Evolutionary conservation across 2,329 filamentous ascomycete species (phyloP).

Genomic region (Nigrograna mackinnonii): DNA sequence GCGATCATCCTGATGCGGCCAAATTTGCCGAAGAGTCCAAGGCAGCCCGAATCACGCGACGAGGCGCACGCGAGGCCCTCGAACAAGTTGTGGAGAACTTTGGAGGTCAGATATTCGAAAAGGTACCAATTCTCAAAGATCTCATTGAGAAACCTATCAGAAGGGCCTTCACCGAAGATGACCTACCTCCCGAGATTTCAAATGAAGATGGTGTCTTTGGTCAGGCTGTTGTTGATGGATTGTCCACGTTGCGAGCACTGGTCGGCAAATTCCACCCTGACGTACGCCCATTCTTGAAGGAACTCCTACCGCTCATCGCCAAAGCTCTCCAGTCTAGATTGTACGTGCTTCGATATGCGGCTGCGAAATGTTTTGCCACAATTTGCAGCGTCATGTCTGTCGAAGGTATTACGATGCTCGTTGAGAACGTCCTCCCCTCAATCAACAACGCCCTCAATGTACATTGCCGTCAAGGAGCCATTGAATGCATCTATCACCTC

Average conservation of each 20-base stretch:
- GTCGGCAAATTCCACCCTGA: conserved; percentile 83
- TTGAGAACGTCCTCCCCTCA: conserved; percentile 88
- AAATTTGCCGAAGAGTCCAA: conserved; percentile 89
- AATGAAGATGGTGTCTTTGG: conserved; percentile 77
- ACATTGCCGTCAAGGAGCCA: conserved; percentile 86
- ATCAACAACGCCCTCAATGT: conserved; percentile 91
- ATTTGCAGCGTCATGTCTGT: conserved; percentile 96
- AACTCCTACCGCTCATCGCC: conserved; percentile 82
- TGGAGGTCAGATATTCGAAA: conserved; percentile 75
- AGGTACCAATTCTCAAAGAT: conserved; percentile 77
- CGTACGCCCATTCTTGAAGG: conserved; percentile 79
- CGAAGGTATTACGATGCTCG: conserved; percentile 92
- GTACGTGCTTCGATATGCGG: conserved; percentile 93
- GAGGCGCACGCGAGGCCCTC: conserved; percentile 91
- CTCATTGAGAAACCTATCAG: conserved; percentile 83
- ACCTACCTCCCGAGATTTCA: conserved; percentile 71
- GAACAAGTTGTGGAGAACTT: conserved; percentile 85
- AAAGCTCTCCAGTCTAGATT: conserved; percentile 85
- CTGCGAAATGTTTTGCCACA: conserved; percentile 95
- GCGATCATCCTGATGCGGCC: conserved; percentile 87
- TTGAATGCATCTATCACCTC: conserved; percentile 93
- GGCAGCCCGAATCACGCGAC: conserved; percentile 84
- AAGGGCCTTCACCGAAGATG: conserved; percentile 70
- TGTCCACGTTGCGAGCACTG: conserved; percentile 90
- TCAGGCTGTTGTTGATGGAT: conserved; percentile 89